Base-by-base conservation (phyloP, 1,284 basidiomycete species). In the Austroboletus niveus region DNA sequence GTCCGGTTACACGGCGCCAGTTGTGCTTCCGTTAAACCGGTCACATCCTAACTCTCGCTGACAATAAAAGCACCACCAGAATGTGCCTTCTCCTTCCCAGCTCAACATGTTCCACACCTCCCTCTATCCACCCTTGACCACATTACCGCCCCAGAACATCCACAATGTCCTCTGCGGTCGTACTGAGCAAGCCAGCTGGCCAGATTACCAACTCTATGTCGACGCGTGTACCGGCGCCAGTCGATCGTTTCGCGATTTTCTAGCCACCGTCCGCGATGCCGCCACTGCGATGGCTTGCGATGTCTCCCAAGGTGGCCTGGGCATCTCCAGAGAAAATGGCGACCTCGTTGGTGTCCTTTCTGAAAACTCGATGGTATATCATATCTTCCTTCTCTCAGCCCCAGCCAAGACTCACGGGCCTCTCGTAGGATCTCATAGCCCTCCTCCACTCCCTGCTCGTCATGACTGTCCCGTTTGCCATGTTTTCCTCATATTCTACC, bases 311-410 rank as follows among this genome's bases (percentile, higher is more conserved):
- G 84, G 84, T 1, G 84, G 87, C 0, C 66, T 88, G 5, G 84
- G 77, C 0, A 60, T 88, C n/a, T 61, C 66, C 12, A 63, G 63
- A 1, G 70, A 71, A 20, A 69, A 73, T 4, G 72, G 72, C 1
- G 84, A 85, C 54, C 78, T 87, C 29, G 71, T 88, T 29, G 88
- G 84, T 3, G 77, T 90, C 12, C 76, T 88, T 60, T 81, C 81
- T 65, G 77, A 82, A 47, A 91, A 89, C 61, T 82, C 77, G 40
- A 65, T 84, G 64, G 88, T 89, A 67, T 56, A 75, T 24, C 42
- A 67, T 56, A 75, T 24, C 42, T 49, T 20, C 46, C 17, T 0
- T 42, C 39, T 29, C 11, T 2, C 20, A 17, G 39, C 3, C 20
- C 5, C 24, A 3, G 9, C 39, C 8, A 8, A 9, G 2, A 3